Conservation (phyloP, 2,329 filamentous ascomycete genomes). For the Colletotrichum plurivorum region DNA sequence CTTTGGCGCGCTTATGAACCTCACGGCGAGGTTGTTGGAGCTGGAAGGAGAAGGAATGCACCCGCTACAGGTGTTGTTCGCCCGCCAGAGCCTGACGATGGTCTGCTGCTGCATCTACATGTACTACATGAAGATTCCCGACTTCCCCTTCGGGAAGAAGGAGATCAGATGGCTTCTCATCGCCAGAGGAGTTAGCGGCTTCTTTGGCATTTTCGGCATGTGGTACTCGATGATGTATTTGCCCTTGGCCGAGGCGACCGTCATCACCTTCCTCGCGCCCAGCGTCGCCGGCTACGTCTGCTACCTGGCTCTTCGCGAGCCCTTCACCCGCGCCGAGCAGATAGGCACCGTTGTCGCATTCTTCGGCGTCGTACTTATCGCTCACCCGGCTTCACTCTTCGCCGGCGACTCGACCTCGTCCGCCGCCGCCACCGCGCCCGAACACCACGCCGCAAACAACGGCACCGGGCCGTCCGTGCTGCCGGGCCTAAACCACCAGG, state of each 20-base stretch:
- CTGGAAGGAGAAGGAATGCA: conserved; percentile 80
- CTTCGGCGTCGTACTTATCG: conserved; percentile 86
- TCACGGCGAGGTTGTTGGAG: conserved; percentile 83
- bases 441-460: conserved; percentile 34
- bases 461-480: conserved; percentile 42
- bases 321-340: conserved; percentile 83
- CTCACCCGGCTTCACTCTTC: conserved; percentile 76
- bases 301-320: conserved; percentile 80
- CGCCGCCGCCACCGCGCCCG: conserved; percentile 33
- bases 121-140: conserved; percentile 76
- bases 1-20: conserved; percentile 89
- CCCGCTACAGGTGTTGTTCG: conserved; percentile 88
- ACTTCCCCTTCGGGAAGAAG: conserved; percentile 78
- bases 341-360: conserved; percentile 83
- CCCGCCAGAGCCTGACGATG: conserved; percentile 82
- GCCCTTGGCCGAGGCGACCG: conserved; percentile 87
- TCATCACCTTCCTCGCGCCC: conserved; percentile 89
- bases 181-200: conserved; percentile 77
- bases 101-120: conserved; percentile 79
- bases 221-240: conserved; percentile 80
- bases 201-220: conserved; percentile 84
- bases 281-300: conserved; percentile 85
- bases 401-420: conserved; percentile 43
- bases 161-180: conserved; percentile 78
- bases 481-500: conserved; percentile 52